Evolutionary conservation across 2,329 filamentous ascomycete species (phyloP), one percentile per base, ranked within the genome.

Genomic region (Pseudocercospora eumusae): DNA sequence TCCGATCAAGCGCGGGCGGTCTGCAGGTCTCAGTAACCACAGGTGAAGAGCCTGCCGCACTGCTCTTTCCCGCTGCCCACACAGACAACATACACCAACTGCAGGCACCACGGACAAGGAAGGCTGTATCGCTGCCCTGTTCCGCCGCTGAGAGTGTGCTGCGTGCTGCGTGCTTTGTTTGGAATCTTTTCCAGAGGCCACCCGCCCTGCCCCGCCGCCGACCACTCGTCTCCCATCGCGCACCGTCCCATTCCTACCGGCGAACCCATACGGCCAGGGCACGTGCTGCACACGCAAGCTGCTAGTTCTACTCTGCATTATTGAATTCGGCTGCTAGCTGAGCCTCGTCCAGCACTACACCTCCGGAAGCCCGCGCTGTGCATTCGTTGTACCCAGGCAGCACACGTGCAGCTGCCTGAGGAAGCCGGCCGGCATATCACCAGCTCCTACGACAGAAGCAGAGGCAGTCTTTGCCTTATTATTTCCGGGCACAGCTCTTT

Each of bases 351-450:
- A 20, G 47, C 31, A 53, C 47, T 33, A 33, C 49, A 33, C 49
- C 23, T 59, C 56, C 27, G 50, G 40, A 42, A 53, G 49, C 50
- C 61, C 56, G 53, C 42, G 55, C 55, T 13, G 21, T 45, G 23
- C 36, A 47, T n/a, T 57, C 20, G 15, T 40, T 33, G 28, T 33
- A 33, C 27, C n/a, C 36, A 47, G 36, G 31, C 57, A 45, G 57
- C 57, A 33, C 52, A 63, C 61, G 61, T 60, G 61, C 61, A 36
- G 52, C 25, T 60, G 61, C 61, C 57, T 63, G 61, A 54, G 42
- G 23, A 52, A 33, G 47, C n/a, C 18, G 49, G 47, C 23, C 49
- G 27, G 49, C 20, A 42, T 44, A 31, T 59, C 36, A 36, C 52
- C 18, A 54, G 13, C n/a, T 33, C 60, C 23, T 27, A 28, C 55